Base-by-base conservation (phyloP, 331 rosid species). In the Pyrus hybrid region DNA sequence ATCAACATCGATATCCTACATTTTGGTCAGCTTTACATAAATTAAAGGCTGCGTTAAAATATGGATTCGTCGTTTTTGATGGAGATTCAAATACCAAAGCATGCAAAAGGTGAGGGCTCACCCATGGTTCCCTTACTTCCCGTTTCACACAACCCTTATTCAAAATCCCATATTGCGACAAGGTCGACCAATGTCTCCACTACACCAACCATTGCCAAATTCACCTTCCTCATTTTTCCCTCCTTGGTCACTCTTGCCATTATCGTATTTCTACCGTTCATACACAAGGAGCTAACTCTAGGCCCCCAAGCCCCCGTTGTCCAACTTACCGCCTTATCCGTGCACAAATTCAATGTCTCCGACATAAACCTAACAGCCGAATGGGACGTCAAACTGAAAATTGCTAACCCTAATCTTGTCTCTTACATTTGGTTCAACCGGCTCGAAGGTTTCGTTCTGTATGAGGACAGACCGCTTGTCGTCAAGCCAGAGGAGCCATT, bases 301-400 rank as follows among this genome's bases (percentile, higher is more conserved):
- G 63, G 74, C 7, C 74, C 74, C n/a, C 26, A 53, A 49, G 28
- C 63, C 26, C 74, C 74, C 6, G 1, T 20, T 6, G 63, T 51
- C 21, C 47, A 53, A 12, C 63, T 70, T 13, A 29, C 47, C 25
- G 20, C 49, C 74, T 53, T 70, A 51, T 28, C 74, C 7, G 20
- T 70, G 28, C 74, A 70, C n/a, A 70, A 29, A 12, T 20, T 70
- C 61, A 28, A 70, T 6, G 20, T 70, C 47, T 70, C 74, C 0
- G 74, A 70, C 12, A 70, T 14, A 29, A 53, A 51, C 74, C 16
- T 70, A 16, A 51, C 63, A 3, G 74, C 74, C 45, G 47, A 51
- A 70, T 70, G 74, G 74, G 74, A 70, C 23, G 43, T 49, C 74
- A 70, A 28, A 25, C 9, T 70, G 45, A 70, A n/a, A 53, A 28